These are phyloP conservation scores for Coniella vitis DNA, from an alignment of 2,329 filamentous ascomycete genomes.

Conservation along the genomic window DNA sequence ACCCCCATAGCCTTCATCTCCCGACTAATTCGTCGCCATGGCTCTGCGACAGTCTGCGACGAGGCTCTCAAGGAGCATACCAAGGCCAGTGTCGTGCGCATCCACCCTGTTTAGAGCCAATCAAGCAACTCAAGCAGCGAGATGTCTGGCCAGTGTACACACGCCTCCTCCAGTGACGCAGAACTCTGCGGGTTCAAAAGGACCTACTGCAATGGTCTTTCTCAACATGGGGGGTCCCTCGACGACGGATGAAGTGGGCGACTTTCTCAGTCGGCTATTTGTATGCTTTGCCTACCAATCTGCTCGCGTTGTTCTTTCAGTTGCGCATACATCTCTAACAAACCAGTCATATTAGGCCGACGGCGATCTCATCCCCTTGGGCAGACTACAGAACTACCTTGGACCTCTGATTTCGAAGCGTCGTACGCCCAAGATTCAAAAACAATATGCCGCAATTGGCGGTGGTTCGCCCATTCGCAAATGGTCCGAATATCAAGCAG, in stretches of 20 bases:
- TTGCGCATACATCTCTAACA: not conserved
- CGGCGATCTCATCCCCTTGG: constrained; percentile 90
- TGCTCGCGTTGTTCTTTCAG: constrained; percentile 4
- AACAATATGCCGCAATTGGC: constrained; percentile 92
- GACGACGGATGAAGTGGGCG: constrained; percentile 78
- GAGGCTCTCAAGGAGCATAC: constrained; percentile 29
- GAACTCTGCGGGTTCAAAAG: constrained; percentile 59
- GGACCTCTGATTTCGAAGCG: constrained; percentile 80
- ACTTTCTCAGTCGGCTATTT: constrained; percentile 87
- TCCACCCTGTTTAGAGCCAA: constrained; percentile 22
- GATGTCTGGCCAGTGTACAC: constrained; percentile 48
- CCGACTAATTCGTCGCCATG: constrained; percentile 16
- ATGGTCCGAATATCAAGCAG: constrained; percentile 92
- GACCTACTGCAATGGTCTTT: constrained; percentile 96
- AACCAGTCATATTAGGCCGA: constrained; percentile 57
- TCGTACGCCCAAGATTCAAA: constrained; percentile 90
- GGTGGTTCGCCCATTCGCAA: constrained; percentile 97
- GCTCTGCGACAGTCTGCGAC: constrained; percentile 32
- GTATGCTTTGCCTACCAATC: constrained; percentile 43
- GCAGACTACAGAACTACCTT: constrained; percentile 82
- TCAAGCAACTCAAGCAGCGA: constrained; percentile 32
- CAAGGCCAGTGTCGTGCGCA: constrained; percentile 16
- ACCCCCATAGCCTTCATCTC: too few relatives aligned
- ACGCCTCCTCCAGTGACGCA: constrained; percentile 77
- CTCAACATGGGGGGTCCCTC: constrained; percentile 98